A percentile compares a stretch with the other conserved stretches of the same genome.
These are phyloP conservation scores for Lotmaria passim DNA, from an alignment of 208 protist genomes.

Conservation along the genomic window DNA sequence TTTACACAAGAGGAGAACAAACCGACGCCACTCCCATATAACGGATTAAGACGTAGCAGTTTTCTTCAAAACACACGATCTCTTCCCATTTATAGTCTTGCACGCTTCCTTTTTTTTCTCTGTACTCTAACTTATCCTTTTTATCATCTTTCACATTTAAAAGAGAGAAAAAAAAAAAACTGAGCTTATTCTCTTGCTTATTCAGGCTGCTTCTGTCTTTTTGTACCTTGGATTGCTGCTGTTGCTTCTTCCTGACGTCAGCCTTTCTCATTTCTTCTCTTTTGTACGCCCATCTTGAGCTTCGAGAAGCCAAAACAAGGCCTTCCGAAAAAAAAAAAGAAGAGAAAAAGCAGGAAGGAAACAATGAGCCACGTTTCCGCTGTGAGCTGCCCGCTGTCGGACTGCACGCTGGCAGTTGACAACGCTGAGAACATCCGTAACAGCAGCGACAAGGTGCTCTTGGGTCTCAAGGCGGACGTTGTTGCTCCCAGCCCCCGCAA, in stretches of 20 bases:
- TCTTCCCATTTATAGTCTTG: not conserved
- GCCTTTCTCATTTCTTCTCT: not conserved
- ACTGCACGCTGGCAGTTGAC: constrained; percentile 78
- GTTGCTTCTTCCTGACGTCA: not conserved
- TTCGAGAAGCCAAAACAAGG: not conserved
- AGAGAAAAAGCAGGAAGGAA: not conserved
- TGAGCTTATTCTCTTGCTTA: not conserved
- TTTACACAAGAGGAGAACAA: not conserved
- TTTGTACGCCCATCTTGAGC: not conserved
- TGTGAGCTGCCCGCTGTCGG: constrained; percentile 48
- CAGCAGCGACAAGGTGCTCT: constrained; percentile 18
- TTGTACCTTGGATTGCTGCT: not conserved
- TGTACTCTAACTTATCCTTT: not conserved
- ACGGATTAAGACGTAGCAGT: constrained; percentile 24
- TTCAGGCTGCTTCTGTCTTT: not conserved
- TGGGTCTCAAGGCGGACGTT: constrained; percentile 7
- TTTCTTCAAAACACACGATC: constrained; percentile 27
- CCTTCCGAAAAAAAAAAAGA: constrained; percentile 5
- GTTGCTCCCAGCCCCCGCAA: constrained; percentile 16
- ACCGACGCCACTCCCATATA: not conserved
- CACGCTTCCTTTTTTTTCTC: not conserved
- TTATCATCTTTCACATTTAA: not conserved
- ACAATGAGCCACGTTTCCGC: constrained; percentile 28
- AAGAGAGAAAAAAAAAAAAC: not conserved
- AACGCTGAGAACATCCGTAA: constrained; percentile 82